Conservation (phyloP, 176 grass and related monocot genomes). For the Eleusine coracana region DNA sequence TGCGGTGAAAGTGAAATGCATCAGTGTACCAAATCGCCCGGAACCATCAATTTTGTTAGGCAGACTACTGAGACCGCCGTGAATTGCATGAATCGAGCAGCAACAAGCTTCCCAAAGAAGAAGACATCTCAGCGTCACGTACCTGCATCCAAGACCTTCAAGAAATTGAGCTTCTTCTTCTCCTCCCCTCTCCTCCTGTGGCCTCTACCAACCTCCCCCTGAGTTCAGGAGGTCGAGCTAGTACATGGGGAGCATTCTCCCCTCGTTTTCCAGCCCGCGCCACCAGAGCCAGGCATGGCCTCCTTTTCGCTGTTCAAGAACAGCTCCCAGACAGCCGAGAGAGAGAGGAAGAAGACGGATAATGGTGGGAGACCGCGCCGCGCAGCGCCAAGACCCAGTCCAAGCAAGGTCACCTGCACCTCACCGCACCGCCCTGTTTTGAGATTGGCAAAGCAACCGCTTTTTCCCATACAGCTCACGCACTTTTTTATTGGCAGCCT, state of each 20-base stretch:
- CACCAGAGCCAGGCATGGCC: neutral
- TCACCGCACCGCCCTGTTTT: neutral
- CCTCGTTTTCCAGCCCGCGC: neutral
- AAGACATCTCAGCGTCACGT: neutral
- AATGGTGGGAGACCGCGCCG: slow-evolving; percentile 15
- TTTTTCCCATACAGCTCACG: neutral
- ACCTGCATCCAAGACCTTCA: slow-evolving; percentile 55
- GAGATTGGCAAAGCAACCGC: neutral
- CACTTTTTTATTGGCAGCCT: slow-evolving; percentile 2
- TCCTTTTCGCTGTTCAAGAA: slow-evolving; percentile 20
- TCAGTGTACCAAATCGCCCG: neutral
- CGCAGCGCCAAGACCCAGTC: slow-evolving; percentile 25
- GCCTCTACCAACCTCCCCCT: too few relatives aligned
- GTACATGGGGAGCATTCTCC: slow-evolving; percentile 2
- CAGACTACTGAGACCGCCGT: neutral
- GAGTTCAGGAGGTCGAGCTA: neutral
- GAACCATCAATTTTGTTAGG: neutral
- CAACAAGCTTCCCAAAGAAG: neutral
- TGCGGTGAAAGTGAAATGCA: neutral
- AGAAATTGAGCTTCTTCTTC: neutral
- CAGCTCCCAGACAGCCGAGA: slow-evolving; percentile 2
- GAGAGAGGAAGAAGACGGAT: neutral
- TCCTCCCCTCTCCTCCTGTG: neutral
- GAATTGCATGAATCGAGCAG: neutral
- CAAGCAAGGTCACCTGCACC: slow-evolving; percentile 1